These are phyloP conservation scores for Hypoxylon fragiforme DNA, from an alignment of 495 filamentous ascomycete species.

Conservation along the genomic window DNA sequence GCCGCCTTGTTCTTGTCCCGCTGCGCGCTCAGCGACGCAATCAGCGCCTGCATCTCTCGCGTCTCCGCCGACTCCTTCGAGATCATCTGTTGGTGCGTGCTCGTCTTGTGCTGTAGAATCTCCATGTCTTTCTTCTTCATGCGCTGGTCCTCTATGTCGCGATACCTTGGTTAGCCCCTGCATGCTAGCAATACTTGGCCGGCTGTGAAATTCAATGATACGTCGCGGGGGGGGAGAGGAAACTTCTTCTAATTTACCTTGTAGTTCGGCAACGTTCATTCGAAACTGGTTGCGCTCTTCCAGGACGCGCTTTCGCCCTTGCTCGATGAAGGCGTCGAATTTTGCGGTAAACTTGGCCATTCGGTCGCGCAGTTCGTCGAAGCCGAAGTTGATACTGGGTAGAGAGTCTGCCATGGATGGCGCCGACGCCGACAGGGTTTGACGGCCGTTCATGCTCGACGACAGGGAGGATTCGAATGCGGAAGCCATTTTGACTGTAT, in stretches of 20 bases:
- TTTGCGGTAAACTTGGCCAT: constrained; percentile 91
- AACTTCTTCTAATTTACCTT: too few species aligned
- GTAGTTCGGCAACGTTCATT: constrained; percentile 83
- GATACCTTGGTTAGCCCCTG: background rate
- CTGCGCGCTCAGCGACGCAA: constrained; percentile 71
- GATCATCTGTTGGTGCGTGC: constrained; percentile 76
- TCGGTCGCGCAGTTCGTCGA: constrained; percentile 90
- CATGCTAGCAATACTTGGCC: too few species aligned
- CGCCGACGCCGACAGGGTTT: constrained; percentile 55
- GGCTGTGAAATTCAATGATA: too few species aligned
- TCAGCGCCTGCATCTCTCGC: constrained; percentile 81
- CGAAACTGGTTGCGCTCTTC: constrained; percentile 94
- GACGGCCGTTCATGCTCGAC: constrained; percentile 68
- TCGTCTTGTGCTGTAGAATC: constrained; percentile 74
- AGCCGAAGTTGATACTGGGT: constrained; percentile 91
- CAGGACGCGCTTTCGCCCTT: constrained; percentile 81
- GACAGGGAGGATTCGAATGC: constrained; percentile 78
- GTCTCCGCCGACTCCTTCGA: constrained; percentile 86
- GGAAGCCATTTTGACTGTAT: constrained; percentile 59
- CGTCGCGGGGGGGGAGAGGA: too few species aligned
- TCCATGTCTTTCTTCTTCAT: constrained; percentile 88
- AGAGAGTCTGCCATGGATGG: constrained; percentile 72
- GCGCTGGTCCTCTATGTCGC: constrained; percentile 75
- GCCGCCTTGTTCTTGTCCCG: constrained; percentile 73
- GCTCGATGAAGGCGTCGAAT: constrained; percentile 94